Conservation (phyloP, 2,329 filamentous ascomycete genomes). For the Trichoderma arundinaceum region DNA sequence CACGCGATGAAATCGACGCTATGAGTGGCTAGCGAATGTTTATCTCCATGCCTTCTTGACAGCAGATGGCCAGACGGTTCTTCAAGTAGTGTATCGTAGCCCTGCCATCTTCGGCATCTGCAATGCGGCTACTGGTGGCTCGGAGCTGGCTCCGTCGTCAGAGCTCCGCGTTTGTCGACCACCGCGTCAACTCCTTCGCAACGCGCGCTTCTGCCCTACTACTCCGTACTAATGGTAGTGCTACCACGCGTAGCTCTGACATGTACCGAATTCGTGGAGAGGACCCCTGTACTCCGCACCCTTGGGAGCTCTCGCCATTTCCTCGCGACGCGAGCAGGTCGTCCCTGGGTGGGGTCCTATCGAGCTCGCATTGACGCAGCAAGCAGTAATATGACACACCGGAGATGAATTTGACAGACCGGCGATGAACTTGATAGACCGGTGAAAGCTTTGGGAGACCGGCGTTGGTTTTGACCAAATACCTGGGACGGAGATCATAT, state of each 20-base stretch:
- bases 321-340: slow-evolving; percentile 21
- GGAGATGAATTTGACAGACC: background rate
- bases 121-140: background rate
- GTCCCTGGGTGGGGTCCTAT: background rate
- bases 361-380: background rate
- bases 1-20: background rate
- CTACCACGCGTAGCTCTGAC: background rate
- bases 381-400: slow-evolving; percentile 7
- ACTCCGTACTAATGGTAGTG: background rate
- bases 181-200: background rate
- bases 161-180: background rate
- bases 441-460: no score
- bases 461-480: background rate
- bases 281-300: background rate
- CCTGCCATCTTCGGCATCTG: background rate
- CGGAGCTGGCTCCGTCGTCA: background rate
- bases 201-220: background rate
- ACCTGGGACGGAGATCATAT: background rate
- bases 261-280: background rate
- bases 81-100: background rate
- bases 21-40: no score
- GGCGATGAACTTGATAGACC: background rate
- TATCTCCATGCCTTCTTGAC: background rate
- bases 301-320: slow-evolving; percentile 1
- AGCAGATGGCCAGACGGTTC: background rate